phyloP scores from a whole-genome alignment of 345 rosid genomes.

The Cardamine chenopodiifolia region DNA sequence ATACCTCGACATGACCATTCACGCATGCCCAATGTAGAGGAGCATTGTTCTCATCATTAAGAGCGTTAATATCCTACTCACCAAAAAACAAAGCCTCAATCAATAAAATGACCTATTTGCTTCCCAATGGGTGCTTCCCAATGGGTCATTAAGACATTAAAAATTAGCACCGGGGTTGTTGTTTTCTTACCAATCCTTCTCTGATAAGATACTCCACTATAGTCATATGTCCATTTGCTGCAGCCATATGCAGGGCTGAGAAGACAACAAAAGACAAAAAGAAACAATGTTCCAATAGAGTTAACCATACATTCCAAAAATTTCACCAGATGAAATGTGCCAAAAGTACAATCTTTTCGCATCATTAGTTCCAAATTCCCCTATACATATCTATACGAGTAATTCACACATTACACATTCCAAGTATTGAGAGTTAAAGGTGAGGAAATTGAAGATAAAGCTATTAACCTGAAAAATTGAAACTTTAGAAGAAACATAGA shows the following conservation, averaged over 20 bases:
- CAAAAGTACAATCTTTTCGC: not conserved
- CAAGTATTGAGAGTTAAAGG: conserved; percentile 1
- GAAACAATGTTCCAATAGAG: not conserved
- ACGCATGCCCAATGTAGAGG: conserved; percentile 95
- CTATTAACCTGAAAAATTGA: not conserved
- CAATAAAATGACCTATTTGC: not conserved
- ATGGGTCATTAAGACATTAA: not conserved
- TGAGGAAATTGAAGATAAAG: not conserved
- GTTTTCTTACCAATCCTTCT: conserved; percentile 64
- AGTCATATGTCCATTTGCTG: conserved; percentile 77
- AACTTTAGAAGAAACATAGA: not conserved
- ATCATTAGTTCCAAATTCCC: not conserved
- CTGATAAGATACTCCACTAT: conserved; percentile 75
- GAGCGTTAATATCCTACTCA: conserved; percentile 68
- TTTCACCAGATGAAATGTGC: not conserved
- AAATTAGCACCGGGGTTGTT: not conserved
- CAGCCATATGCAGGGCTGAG: conserved; percentile 94
- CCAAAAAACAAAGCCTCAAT: conserved; percentile 16
- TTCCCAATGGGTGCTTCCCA: not conserved
- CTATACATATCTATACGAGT: not conserved
- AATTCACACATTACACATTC: not conserved
- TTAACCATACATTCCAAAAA: not conserved
- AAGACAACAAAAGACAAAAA: conserved; percentile 12
- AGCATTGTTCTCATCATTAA: conserved; percentile 76
- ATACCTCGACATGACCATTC: conserved; percentile 82